Evolutionary conservation across 192 early-diverging fungal genomes (phyloP), one percentile per base, ranked within the genome.

Genomic region (Umbelopsis sp.): DNA sequence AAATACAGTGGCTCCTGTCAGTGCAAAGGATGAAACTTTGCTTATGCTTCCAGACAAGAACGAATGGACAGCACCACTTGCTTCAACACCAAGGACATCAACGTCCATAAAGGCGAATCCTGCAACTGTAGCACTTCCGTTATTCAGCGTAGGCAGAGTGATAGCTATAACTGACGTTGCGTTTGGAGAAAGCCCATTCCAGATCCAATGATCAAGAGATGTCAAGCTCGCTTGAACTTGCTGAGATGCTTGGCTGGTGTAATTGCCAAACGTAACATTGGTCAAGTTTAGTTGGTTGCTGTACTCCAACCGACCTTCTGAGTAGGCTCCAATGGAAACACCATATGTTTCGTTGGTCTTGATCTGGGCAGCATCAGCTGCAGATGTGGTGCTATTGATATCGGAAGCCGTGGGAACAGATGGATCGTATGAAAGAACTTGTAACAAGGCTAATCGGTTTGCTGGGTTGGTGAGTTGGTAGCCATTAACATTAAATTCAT

Each of bases 271-370:
- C 0, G 59, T 72, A 2, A 68, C 36, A n/a, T 73, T 70, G 21
- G 68, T 71, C 3, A 77, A 45, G 32, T 74, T 77, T 0, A 74
- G 59, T 14, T 71, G 49, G 0, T 45, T 36, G 14, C 53, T 72
- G 34, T 74, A 81, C 31, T 81, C 79, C 12, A 77, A 29, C 10
- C 79, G 72, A 29, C 79, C 79, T 69, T 81, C 72, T 25, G 72
- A 71, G 53, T 77, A 81, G 10, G 71, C 26, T 41, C 79, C 79
- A 32, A 81, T 65, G 4, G 72, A 74, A 2, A 71, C 20, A 45
- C 79, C 79, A 54, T 74, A 74, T 3, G 79, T 81, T 0, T 26
- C 7, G 45, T 81, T 81, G 4, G 74, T 71, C 54, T 71, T 76
- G 22, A 81, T 77, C 14, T 66, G 51, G 12, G 72, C 44, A 8